These are phyloP conservation scores for Manihot esculenta DNA, from an alignment of 441 rosid species.

Conservation along the genomic window DNA sequence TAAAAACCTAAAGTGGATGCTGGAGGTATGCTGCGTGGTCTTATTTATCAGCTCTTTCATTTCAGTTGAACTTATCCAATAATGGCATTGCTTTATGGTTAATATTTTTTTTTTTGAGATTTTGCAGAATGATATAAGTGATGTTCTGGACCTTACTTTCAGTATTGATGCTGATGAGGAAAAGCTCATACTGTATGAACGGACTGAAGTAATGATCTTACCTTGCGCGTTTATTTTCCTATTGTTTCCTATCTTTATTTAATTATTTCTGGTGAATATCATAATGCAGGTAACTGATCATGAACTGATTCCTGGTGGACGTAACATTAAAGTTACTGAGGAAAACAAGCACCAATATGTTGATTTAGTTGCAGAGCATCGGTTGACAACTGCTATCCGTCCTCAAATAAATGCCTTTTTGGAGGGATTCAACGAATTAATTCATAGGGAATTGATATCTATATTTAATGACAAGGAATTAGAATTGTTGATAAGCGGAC, in stretches of 20 bases:
- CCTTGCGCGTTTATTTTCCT: not conserved
- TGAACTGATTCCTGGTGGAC: conserved; percentile 88
- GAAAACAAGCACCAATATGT: conserved; percentile 91
- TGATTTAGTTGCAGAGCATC: conserved; percentile 82
- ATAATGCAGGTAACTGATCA: conserved; percentile 79
- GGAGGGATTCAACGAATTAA: conserved; percentile 82
- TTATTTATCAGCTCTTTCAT: not conserved
- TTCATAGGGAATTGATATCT: conserved; percentile 68
- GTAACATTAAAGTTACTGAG: conserved; percentile 81
- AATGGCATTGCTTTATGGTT: not conserved
- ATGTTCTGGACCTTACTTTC: conserved; percentile 77
- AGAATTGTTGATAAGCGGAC: conserved; percentile 87
- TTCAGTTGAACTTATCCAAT: not conserved
- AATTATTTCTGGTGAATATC: conserved; percentile 9
- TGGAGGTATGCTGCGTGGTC: conserved; percentile 55
- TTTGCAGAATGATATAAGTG: conserved; percentile 81
- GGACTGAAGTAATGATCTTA: conserved; percentile 52
- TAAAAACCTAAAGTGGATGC: conserved; percentile 89
- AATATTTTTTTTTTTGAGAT: conserved; percentile 13
- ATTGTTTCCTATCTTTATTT: not conserved
- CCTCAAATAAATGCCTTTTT: conserved; percentile 90
- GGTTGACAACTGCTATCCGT: conserved; percentile 87
- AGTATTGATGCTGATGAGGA: conserved; percentile 98
- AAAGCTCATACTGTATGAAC: conserved; percentile 79
- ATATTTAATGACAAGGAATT: conserved; percentile 90